A percentile compares a stretch with the other conserved stretches of the same genome.
Conservation (phyloP, 257 asterid species). For the Petrea volubilis region DNA sequence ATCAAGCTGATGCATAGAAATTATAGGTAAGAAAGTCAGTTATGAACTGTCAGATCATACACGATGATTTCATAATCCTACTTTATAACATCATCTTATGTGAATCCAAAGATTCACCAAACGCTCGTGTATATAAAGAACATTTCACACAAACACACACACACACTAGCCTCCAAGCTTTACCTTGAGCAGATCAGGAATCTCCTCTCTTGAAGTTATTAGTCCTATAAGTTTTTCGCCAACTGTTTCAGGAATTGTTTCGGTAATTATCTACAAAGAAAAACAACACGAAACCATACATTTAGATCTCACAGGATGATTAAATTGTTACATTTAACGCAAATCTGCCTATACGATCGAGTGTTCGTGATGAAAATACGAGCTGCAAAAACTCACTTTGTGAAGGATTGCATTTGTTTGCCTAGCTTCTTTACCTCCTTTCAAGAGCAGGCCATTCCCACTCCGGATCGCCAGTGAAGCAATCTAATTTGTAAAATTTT, state of each 20-base stretch:
- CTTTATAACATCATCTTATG: too few relatives aligned
- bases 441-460: constrained; percentile 81
- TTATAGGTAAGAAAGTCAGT: background rate
- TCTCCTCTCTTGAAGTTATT: constrained; percentile 78
- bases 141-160: background rate
- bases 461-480: constrained; percentile 85
- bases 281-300: background rate
- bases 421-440: constrained; percentile 89
- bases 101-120: too few relatives aligned
- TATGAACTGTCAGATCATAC: too few relatives aligned
- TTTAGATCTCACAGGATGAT: too few relatives aligned
- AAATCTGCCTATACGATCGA: too few relatives aligned
- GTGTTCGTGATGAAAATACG: background rate
- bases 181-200: constrained; percentile 84
- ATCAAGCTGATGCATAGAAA: constrained; percentile 54
- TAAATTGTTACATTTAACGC: too few relatives aligned
- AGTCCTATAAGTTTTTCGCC: constrained; percentile 78
- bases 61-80: too few relatives aligned
- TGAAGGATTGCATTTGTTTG: constrained; percentile 71
- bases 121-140: background rate
- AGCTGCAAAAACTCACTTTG: constrained; percentile 41
- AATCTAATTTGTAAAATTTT: constrained; percentile 42
- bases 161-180: background rate
- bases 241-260: constrained; percentile 63
- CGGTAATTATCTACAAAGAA: constrained; percentile 64